Conservation (phyloP, 2,329 filamentous ascomycete genomes). For the Thyridium curvatum region DNA sequence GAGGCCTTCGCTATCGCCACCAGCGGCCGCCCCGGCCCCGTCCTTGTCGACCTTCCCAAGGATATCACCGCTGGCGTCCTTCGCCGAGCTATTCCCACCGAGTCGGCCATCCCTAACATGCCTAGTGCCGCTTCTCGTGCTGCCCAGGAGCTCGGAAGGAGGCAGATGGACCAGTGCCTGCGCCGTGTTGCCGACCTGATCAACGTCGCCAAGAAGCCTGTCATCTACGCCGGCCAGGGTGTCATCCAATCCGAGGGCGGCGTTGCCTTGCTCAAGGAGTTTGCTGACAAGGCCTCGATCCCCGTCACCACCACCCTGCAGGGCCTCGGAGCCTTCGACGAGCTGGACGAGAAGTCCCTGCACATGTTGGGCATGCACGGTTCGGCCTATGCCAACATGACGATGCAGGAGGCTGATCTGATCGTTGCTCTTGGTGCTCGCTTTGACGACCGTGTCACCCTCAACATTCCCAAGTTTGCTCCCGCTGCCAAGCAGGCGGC, state of each 20-base stretch:
- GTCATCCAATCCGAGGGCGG: conserved; percentile 76
- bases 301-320: conserved; percentile 95
- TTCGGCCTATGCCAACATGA: conserved; percentile 93
- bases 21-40: conserved; percentile 85
- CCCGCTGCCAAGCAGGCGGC: conserved; percentile 82
- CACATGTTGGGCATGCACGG: conserved; percentile 99
- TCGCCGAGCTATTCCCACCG: conserved; percentile 73
- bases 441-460: conserved; percentile 93
- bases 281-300: conserved; percentile 85
- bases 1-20: conserved; percentile 98
- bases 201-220: conserved; percentile 85
- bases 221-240: conserved; percentile 93
- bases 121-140: conserved; percentile 83
- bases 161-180: conserved; percentile 69
- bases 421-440: conserved; percentile 91
- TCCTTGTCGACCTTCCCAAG: conserved; percentile 93
- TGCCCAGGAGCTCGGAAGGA: conserved; percentile 65
- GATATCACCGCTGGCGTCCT: conserved; percentile 87
- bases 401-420: conserved; percentile 93
- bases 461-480: conserved; percentile 77
- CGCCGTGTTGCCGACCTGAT: conserved; percentile 73
- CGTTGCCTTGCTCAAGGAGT: conserved; percentile 69
- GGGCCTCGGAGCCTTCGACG: conserved; percentile 86
- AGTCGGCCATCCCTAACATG: conserved; percentile 67
- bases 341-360: conserved; percentile 86